Conservation (phyloP, 2,329 filamentous ascomycete species). For the Curvularia sp. region DNA sequence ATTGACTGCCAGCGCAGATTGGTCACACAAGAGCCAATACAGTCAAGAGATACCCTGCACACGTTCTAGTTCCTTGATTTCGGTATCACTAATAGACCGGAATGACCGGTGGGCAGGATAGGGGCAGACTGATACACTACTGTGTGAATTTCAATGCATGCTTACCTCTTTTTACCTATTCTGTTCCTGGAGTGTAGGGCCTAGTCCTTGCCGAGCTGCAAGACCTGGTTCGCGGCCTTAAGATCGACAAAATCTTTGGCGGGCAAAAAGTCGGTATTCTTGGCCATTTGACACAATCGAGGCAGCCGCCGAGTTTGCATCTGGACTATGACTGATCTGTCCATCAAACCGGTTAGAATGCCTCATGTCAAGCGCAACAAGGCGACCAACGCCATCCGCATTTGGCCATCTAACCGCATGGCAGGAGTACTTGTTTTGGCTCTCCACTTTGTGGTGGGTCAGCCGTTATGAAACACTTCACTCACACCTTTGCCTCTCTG, state of each 20-base stretch:
- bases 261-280: background rate
- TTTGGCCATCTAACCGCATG: background rate
- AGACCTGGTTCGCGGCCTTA: conserved; percentile 8
- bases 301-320: conserved; percentile 4
- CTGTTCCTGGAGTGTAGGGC: conserved; percentile 7
- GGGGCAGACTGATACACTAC: conserved; percentile 7
- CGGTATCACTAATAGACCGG: conserved; percentile 9
- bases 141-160: conserved; percentile 18
- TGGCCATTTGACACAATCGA: background rate
- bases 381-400: conserved; percentile 6
- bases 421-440: conserved; percentile 3
- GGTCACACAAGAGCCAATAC: conserved; percentile 22
- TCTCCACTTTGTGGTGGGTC: conserved; percentile 12
- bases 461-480: conserved; percentile 32
- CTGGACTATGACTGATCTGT: background rate
- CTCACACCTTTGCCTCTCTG: conserved; percentile 10
- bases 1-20: conserved; percentile 14
- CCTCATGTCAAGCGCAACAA: background rate
- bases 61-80: conserved; percentile 12
- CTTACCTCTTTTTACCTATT: conserved; percentile 15
- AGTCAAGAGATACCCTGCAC: conserved; percentile 10
- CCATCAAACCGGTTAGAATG: conserved; percentile 4
- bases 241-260: conserved; percentile 4
- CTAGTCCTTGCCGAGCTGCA: conserved; percentile 14
- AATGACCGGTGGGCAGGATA: conserved; percentile 12